Base-by-base conservation (phyloP, 306 rosid genomes). In the Cicer bijugum region DNA sequence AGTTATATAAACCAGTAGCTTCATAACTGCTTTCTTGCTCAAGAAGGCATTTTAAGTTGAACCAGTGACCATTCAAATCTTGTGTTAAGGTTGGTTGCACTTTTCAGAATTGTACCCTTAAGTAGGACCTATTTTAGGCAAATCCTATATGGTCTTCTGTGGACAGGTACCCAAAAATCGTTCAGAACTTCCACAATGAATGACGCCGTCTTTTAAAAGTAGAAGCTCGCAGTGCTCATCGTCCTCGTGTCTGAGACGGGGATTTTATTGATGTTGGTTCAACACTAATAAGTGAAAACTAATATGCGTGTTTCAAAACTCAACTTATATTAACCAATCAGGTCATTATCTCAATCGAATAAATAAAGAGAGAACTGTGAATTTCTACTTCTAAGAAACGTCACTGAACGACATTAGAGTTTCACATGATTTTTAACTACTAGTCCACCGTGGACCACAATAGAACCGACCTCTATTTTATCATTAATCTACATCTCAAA, bases 1-100 rank as follows among this genome's bases (percentile, higher is more conserved):
- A 72, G 85, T 75, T 84, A 80, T 88, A 74, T 82, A 85, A 82
- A 78, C 78, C 58, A 64, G 47, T 77, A 75, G 75, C 84, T 81
- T 77, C 74, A 35, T 28, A 28, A 28, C 35, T 28, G 35, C 35
- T 28, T 28, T 75, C 52, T 46, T 46, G 78, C 64, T 52, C 70
- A 80, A 77, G 38, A 71, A 74, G 60, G 69, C 77, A 72, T 58
- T 38, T 8, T 35, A 59, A 8, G 50, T 81, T 56, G 20, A 78
- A 66, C 66, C 59, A 70, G 67, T 48, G 79, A 61, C 38, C 42
- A 59, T 45, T 35, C 77, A 67, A 67, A 66, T 77, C 2, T 63
- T 76, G 57, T 69, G 33, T 52, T 90, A 14, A 81, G 92, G 89
- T 82, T 59, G 71, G 84, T 20, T 68, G 16, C 48, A 71, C 72